Base-by-base conservation (phyloP, 2,329 filamentous ascomycete species). In the Drechslerella coelobrocha region DNA sequence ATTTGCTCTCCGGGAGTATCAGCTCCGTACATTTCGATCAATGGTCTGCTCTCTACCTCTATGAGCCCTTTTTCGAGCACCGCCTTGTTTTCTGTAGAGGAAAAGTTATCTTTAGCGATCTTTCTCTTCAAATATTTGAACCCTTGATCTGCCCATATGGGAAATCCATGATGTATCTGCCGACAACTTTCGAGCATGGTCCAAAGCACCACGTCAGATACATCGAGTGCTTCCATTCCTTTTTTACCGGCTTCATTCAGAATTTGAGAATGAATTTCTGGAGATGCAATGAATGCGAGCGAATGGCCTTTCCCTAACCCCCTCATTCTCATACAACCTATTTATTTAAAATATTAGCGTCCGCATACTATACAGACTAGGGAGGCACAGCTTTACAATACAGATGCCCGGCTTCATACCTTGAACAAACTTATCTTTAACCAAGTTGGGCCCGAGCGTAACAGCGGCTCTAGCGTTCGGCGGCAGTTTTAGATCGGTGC, bases 381-480 rank as follows among this genome's bases (percentile, higher is more conserved):
- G n/a, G n/a, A n/a, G n/a, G n/a, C n/a, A n/a, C n/a, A n/a, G n/a
- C n/a, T n/a, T n/a, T n/a, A n/a, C n/a, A n/a, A n/a, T n/a, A n/a
- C n/a, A n/a, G n/a, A n/a, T n/a, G n/a, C n/a, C n/a, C n/a, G n/a
- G n/a, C n/a, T n/a, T n/a, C 37, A 8, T n/a, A 85, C 86, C 88
- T 83, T 92, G 89, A 0, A 87, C 84, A 0, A 91, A 76, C 12
- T 83, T 79, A 72, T 92, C 89, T 68, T 92, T 92, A 0, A 85
- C 88, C 0, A 91, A 72, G 2, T 81, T 80, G 0, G 86, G 81
- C 0, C 89, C 88, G 0, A 93, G 76, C 0, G 88, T 91, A 0
- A 92, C 86, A 6, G 53, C 59, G 3, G 59, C 66, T 19, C 66
- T 51, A 6, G 59, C 48, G 5, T 23, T 10, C 0, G 23, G 17